A percentile compares a stretch with the other conserved stretches of the same genome.
Conservation (phyloP, 352 stramenopile species). For the Phytophthora multivora region DNA sequence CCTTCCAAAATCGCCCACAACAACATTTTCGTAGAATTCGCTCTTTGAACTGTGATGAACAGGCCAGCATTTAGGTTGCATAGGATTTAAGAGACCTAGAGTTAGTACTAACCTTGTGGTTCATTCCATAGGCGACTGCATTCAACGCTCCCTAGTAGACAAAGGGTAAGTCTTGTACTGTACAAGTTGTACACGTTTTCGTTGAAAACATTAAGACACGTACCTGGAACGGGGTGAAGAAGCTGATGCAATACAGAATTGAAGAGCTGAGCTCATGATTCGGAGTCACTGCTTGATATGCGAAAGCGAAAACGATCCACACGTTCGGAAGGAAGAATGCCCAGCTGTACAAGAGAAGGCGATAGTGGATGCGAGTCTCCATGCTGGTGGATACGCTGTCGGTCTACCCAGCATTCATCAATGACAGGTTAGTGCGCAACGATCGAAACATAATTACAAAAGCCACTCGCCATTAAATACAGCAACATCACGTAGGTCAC, state of each 20-base stretch:
- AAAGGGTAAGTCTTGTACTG: no score
- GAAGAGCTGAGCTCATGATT: conserved; percentile 49
- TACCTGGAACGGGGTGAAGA: conserved; percentile 78
- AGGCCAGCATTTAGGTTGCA: neutral
- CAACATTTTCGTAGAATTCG: conserved; percentile 11
- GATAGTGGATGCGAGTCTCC: conserved; percentile 69
- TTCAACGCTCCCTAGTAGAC: conserved; percentile 59
- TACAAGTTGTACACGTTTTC: no score
- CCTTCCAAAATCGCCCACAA: neutral
- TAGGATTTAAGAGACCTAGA: neutral
- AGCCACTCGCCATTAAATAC: conserved; percentile 57
- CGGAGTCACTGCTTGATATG: conserved; percentile 54
- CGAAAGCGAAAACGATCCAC: conserved; percentile 45
- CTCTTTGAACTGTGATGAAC: conserved; percentile 18
- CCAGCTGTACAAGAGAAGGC: conserved; percentile 70
- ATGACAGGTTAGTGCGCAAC: neutral
- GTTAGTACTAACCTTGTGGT: conserved; percentile 48
- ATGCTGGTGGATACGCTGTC: conserved; percentile 66
- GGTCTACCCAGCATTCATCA: conserved; percentile 27
- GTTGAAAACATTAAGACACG: neutral
- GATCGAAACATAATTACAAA: neutral
- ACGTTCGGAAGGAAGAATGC: conserved; percentile 61
- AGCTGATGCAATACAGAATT: conserved; percentile 69
- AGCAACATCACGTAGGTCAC: conserved; percentile 63
- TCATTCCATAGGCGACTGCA: conserved; percentile 62